phyloP scores from a whole-genome alignment of 1,284 basidiomycete species.

The Moesziomyces parantarcticus region DNA sequence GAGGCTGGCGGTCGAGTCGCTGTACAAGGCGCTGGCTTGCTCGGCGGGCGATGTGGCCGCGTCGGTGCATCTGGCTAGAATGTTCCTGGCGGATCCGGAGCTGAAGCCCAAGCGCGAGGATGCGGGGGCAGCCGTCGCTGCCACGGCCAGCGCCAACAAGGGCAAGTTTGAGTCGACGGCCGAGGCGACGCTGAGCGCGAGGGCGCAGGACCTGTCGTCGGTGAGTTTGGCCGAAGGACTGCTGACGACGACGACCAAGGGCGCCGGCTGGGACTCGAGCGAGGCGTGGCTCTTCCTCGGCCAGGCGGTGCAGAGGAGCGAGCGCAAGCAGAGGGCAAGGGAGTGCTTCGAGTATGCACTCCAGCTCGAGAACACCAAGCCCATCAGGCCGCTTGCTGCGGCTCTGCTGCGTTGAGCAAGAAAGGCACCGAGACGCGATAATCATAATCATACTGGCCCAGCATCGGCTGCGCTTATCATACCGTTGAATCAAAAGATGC shows the following conservation, averaged over 20 bases:
- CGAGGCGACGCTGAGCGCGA: conserved; percentile 41
- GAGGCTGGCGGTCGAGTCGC: conserved; percentile 56
- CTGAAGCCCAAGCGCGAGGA: conserved; percentile 38
- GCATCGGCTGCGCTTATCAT: too few species aligned
- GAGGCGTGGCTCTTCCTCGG: conserved; percentile 65
- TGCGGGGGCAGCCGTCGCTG: background rate
- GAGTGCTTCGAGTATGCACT: conserved; percentile 62
- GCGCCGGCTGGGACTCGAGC: conserved; percentile 55
- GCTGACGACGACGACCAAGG: conserved; percentile 54
- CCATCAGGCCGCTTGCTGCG: conserved; percentile 32
- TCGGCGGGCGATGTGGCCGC: conserved; percentile 55
- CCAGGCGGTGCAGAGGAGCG: conserved; percentile 48
- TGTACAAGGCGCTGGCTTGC: conserved; percentile 67
- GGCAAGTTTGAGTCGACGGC: conserved; percentile 28
- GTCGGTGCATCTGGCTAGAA: conserved; percentile 60
- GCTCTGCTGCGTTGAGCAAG: conserved; percentile 30
- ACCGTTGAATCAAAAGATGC: too few species aligned
- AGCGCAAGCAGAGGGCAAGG: conserved; percentile 39
- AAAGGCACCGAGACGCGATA: too few species aligned
- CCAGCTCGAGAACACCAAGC: conserved; percentile 54
- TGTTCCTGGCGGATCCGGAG: conserved; percentile 53
- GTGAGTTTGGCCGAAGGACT: conserved; percentile 62
- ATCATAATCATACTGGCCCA: background rate
- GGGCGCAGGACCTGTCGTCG: conserved; percentile 50
- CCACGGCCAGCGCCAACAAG: conserved; percentile 1